These are phyloP conservation scores for Cornus controversa DNA, from an alignment of 148 eudicot genomes.

Conservation along the genomic window DNA sequence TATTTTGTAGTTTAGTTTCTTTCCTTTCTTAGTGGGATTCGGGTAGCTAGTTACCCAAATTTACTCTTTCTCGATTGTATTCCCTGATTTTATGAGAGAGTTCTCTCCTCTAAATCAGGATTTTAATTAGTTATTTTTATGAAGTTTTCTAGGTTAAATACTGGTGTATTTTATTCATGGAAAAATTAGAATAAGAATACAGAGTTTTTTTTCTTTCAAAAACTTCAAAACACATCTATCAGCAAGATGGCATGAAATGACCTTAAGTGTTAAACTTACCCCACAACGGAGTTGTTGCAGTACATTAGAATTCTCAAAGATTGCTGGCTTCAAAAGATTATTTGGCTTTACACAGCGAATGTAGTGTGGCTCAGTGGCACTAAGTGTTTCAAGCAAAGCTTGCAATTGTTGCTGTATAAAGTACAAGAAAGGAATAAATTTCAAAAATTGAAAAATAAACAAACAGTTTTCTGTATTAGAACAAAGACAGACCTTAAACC, in stretches of 20 bases:
- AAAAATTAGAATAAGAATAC: too few species aligned
- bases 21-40: too few species aligned
- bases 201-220: too few species aligned
- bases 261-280: slow-evolving; percentile 35
- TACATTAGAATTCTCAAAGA: slow-evolving; percentile 80
- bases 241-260: background rate
- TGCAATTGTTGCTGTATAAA: slow-evolving; percentile 86
- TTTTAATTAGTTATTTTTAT: too few species aligned
- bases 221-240: too few species aligned
- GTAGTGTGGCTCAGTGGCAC: slow-evolving; percentile 91
- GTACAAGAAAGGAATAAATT: slow-evolving; percentile 6
- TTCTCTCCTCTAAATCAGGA: too few species aligned
- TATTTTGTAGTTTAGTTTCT: too few species aligned
- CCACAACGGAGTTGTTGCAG: slow-evolving; percentile 96
- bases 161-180: too few species aligned
- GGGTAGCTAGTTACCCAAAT: too few species aligned
- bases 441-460: slow-evolving; percentile 6
- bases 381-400: slow-evolving; percentile 86
- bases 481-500: slow-evolving; percentile 61
- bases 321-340: slow-evolving; percentile 87
- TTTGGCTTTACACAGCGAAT: slow-evolving; percentile 96
- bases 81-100: too few species aligned
- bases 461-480: slow-evolving; percentile 3
- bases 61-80: too few species aligned
- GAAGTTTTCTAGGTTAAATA: too few species aligned